A percentile compares a stretch with the other conserved stretches of the same genome.
Evolutionary conservation across 2,329 filamentous ascomycete species (phyloP).

Genomic region (Fusarium musae): DNA sequence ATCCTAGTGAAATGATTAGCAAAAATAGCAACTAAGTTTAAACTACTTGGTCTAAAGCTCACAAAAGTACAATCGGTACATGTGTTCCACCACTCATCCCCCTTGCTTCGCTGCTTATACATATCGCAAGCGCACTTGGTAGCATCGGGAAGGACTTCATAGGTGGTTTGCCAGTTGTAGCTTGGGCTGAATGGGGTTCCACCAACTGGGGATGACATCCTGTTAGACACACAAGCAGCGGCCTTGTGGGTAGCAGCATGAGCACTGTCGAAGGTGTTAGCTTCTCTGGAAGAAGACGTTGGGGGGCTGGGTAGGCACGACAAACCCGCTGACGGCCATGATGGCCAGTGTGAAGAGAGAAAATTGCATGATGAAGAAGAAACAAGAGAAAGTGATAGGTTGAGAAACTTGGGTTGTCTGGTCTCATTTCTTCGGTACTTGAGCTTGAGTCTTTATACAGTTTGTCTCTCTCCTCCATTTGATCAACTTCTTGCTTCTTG

Average conservation of each 20-base stretch:
- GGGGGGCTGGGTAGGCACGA: fast-evolving
- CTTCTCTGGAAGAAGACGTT: fast-evolving
- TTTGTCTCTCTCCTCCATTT: background rate
- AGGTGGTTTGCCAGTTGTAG: background rate
- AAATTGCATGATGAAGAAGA: background rate
- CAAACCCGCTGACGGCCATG: background rate
- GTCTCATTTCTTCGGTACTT: fast-evolving
- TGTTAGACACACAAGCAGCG: background rate
- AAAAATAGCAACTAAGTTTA: fast-evolving
- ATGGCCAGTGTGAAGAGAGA: background rate
- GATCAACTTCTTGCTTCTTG: background rate
- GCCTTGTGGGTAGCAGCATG: background rate
- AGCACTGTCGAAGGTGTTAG: background rate
- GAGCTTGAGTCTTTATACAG: background rate
- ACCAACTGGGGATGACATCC: background rate
- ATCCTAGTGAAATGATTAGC: background rate
- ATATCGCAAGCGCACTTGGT: background rate
- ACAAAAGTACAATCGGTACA: background rate
- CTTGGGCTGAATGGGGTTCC: background rate
- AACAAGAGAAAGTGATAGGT: fast-evolving
- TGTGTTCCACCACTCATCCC: background rate
- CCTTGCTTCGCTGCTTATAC: background rate
- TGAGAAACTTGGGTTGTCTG: background rate
- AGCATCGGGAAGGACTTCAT: background rate
- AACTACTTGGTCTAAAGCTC: background rate